phyloP scores from a whole-genome alignment of 345 rosid species.

The Citrus reticulata region DNA sequence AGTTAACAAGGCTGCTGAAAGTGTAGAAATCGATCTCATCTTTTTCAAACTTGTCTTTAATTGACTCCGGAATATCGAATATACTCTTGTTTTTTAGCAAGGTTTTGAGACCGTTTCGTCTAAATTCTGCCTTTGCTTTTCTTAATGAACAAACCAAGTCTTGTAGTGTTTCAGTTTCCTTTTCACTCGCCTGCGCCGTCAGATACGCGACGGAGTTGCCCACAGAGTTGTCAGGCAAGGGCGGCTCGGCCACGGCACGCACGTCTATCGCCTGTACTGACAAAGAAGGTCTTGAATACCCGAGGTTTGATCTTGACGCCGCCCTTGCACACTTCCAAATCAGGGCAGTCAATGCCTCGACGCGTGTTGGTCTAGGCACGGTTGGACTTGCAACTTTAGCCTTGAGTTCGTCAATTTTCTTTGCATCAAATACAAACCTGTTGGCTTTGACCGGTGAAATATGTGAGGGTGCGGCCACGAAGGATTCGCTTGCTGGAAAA shows the following conservation, averaged over 20 bases:
- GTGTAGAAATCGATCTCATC: slow-evolving; percentile 24
- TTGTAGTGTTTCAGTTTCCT: slow-evolving; percentile 17
- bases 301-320: neutral
- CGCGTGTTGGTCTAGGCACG: slow-evolving; percentile 22
- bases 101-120: neutral
- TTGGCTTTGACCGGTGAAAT: neutral
- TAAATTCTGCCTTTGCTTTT: slow-evolving; percentile 22
- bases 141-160: slow-evolving; percentile 17
- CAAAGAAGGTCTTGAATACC: neutral
- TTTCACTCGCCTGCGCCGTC: slow-evolving; percentile 19
- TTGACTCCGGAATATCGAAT: slow-evolving; percentile 12
- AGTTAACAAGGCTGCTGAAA: neutral
- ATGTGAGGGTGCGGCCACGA: neutral
- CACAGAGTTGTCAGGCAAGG: neutral
- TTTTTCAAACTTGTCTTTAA: slow-evolving; percentile 6
- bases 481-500: neutral
- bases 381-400: slow-evolving; percentile 7
- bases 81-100: neutral
- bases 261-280: neutral
- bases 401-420: slow-evolving; percentile 22
- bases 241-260: neutral
- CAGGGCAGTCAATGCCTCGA: slow-evolving; percentile 27
- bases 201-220: slow-evolving; percentile 12
- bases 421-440: slow-evolving; percentile 18
- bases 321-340: slow-evolving; percentile 21